Evolutionary conservation across 805 yeast genomes (phyloP), one percentile per base, ranked within the genome.

Genomic region (Wickerhamiella hasegawae): DNA sequence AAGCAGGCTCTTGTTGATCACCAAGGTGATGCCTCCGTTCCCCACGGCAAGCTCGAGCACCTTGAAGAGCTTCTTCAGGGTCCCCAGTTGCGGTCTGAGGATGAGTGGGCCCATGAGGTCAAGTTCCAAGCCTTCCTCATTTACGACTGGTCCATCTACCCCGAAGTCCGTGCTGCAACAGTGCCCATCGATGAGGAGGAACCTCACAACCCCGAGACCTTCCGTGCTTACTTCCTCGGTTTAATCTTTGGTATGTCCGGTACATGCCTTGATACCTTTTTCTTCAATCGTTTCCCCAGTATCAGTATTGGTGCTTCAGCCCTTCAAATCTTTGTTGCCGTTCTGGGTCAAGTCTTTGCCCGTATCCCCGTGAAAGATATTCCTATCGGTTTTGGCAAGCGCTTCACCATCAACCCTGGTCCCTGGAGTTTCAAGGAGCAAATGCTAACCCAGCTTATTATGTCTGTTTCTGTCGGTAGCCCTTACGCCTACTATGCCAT

Each of bases 101-200:
- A 58, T 3, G 49, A 47, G 16, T 5, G 18, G 25, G 18, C 16
- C 2, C 26, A 15, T 14, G 34, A 31, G 28, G 52, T 52, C 25
- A 57, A 54, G 36, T 48, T 62, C 23, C 64, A 65, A 37, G 71
- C 71, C 4, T 62, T 59, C 20, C 47, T 68, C 28, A 55, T 53
- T 29, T 30, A 43, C 33, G 55, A 49, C 41, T 65, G 63, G 49
- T 69, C 76, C 1, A 73, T 75, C 4, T 71, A 71, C 42, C 73
- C 76, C 3, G 76, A 71, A 45, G 72, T 73, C 11, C 55, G 78
- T 21, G 65, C 76, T 6, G 68, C 70, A 21, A 64, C 69, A 3
- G 67, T 65, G 22, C 67, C 73, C 1, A 56, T 47, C 29, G 76
- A 71, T 43, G 74, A 71, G 38, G 10, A 8, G 11, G 40, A 45